A percentile compares a stretch with the other conserved stretches of the same genome.
Conservation (phyloP, 768 basidiomycete species). For the Termitomyces sp. region DNA sequence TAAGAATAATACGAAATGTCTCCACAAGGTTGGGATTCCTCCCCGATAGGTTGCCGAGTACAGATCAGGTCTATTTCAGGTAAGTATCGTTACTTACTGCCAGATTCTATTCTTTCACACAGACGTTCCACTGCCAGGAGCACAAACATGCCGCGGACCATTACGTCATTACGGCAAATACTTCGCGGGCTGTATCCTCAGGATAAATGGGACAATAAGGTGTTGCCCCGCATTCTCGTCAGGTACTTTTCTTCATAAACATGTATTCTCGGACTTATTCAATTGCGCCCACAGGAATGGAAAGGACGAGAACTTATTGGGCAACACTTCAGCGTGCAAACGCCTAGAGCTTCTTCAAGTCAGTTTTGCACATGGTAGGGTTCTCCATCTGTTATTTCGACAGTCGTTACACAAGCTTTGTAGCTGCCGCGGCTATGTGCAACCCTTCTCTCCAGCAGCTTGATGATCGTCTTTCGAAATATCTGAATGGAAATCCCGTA, state of each 20-base stretch:
- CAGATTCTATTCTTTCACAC: not conserved
- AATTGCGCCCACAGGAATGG: slow-evolving; percentile 43
- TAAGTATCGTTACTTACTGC: slow-evolving; percentile 13
- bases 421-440: slow-evolving; percentile 61
- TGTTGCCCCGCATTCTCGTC: slow-evolving; percentile 46
- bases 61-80: slow-evolving; percentile 55
- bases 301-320: slow-evolving; percentile 65
- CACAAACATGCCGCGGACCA: slow-evolving; percentile 75
- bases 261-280: not conserved
- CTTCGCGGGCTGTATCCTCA: slow-evolving; percentile 69
- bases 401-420: not conserved
- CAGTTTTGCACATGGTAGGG: slow-evolving; percentile 57
- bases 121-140: slow-evolving; percentile 40
- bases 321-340: slow-evolving; percentile 65
- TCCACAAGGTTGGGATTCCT: slow-evolving; percentile 56
- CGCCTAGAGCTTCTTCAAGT: slow-evolving; percentile 57
- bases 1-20: not conserved
- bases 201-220: slow-evolving; percentile 36
- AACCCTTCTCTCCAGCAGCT: slow-evolving; percentile 57
- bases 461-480: slow-evolving; percentile 64
- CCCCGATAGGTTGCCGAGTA: slow-evolving; percentile 41
- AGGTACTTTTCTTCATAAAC: slow-evolving; percentile 34
- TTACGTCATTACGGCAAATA: slow-evolving; percentile 69
- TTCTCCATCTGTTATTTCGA: not conserved
- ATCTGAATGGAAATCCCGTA: slow-evolving; percentile 61